phyloP scores from a whole-genome alignment of 306 rosid species.

The Quercus dentata region DNA sequence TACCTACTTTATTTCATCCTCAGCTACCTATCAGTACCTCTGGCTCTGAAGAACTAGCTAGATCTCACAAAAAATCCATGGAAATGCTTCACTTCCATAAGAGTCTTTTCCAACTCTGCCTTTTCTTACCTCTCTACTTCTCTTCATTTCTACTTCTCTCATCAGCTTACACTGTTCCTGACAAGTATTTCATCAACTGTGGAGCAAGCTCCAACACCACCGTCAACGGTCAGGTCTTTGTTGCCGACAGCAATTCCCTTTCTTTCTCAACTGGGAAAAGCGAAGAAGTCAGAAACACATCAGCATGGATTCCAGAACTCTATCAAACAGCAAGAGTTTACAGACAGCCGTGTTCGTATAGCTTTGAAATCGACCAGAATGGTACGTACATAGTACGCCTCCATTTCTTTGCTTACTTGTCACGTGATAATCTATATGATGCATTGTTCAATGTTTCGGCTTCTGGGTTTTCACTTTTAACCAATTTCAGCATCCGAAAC shows the following conservation, averaged over 20 bases:
- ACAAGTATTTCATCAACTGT: slow-evolving; percentile 39
- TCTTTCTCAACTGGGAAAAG: not conserved
- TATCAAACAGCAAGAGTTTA: slow-evolving; percentile 38
- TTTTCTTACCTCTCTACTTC: slow-evolving; percentile 23
- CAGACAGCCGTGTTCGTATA: not conserved
- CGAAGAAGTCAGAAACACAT: not conserved
- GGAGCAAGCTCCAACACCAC: slow-evolving; percentile 9
- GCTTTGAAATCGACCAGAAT: not conserved
- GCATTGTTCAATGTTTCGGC: slow-evolving; percentile 44
- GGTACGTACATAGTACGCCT: slow-evolving; percentile 47
- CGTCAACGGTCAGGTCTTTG: not conserved
- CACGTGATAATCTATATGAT: not conserved
- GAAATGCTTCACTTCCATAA: not conserved
- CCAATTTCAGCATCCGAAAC: not conserved
- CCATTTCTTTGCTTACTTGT: slow-evolving; percentile 34
- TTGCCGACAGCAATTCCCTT: slow-evolving; percentile 1
- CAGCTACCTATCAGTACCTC: no score
- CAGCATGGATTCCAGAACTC: not conserved
- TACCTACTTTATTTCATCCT: no score
- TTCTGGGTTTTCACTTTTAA: slow-evolving; percentile 15
- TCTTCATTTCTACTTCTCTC: slow-evolving; percentile 15
- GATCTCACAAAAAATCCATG: not conserved
- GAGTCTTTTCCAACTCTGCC: not conserved
- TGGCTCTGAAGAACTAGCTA: no score
- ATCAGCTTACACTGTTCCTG: slow-evolving; percentile 1